Base-by-base conservation (phyloP, 2,329 filamentous ascomycete genomes). In the Alternaria panax region DNA sequence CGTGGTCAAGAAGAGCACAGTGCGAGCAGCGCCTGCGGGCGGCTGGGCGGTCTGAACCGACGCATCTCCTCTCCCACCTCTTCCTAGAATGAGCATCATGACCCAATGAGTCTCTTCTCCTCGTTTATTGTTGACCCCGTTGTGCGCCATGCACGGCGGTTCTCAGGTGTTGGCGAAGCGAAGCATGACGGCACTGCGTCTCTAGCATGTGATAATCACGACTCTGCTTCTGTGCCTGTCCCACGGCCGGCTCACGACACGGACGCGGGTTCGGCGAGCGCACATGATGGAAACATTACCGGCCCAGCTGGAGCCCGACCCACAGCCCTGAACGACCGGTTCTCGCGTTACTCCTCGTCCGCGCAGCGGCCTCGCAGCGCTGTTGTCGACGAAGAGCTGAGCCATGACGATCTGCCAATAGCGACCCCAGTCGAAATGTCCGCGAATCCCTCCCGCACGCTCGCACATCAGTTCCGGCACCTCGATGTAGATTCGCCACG, bases 71-170 rank as follows among this genome's bases (percentile, higher is more conserved):
- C 48, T 36, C 34, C 30, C 42, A 51, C 22, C 16, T 42, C 34
- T 30, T 32, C 51, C 27, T 57, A 30, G 27, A 24, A 28, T 12
- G 54, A 42, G 14, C 54, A 48, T 7, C 36, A 75, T 74, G 68
- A 53, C 64, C 66, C 66, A 55, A 79, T 80, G 78, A 80, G 72
- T 67, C 64, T 79, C 55, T 71, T 80, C 41, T 76, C 76, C 47
- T 78, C 77, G 14, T 78, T 79, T 55, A 70, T 80, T 64, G 72
- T 79, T 63, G 76, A 78, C 47, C 78, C 78, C 41, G 75, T 79
- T 34, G 74, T 79, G 60, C 75, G 77, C 41, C 76, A 78, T 59
- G 77, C 75, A 18, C 75, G 77, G 28, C 73, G 78, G 32, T 75
- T 80, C 57, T 80, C 77, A 34, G 70, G 69, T 48, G 56, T 55